These are phyloP conservation scores for Penicillium hesseltinei DNA, from an alignment of 2,329 filamentous ascomycete genomes.

Conservation along the genomic window DNA sequence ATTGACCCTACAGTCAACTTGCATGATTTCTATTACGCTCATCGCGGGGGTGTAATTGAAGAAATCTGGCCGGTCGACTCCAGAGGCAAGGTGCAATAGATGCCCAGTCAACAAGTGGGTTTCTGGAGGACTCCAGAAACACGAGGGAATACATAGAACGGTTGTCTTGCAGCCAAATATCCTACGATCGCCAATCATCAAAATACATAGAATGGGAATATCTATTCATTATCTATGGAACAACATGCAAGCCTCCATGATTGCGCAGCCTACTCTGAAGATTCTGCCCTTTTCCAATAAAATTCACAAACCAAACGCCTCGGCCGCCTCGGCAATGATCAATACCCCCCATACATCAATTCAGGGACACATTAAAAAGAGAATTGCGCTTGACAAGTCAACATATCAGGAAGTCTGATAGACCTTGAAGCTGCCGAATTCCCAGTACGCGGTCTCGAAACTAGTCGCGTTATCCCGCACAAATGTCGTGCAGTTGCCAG, in stretches of 20 bases:
- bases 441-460: conserved; percentile 64
- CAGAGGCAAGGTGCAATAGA: conserved; percentile 52
- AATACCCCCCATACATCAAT: neutral
- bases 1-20: conserved; percentile 57
- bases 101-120: neutral
- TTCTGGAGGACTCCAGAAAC: too few relatives aligned
- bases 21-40: conserved; percentile 52
- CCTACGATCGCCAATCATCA: neutral
- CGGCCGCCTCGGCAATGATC: neutral
- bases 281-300: neutral
- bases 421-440: conserved; percentile 61
- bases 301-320: neutral
- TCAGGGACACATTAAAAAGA: neutral
- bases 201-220: neutral
- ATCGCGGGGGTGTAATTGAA: conserved; percentile 49
- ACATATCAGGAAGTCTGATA: conserved; percentile 44
- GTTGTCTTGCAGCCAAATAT: neutral
- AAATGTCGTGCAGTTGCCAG: conserved; percentile 56
- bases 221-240: neutral
- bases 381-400: neutral
- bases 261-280: neutral
- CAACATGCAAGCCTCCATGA: neutral
- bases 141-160: neutral
- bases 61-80: conserved; percentile 55
- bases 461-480: conserved; percentile 57